phyloP scores from a whole-genome alignment of 306 rosid genomes.

The Prosopis cineraria region DNA sequence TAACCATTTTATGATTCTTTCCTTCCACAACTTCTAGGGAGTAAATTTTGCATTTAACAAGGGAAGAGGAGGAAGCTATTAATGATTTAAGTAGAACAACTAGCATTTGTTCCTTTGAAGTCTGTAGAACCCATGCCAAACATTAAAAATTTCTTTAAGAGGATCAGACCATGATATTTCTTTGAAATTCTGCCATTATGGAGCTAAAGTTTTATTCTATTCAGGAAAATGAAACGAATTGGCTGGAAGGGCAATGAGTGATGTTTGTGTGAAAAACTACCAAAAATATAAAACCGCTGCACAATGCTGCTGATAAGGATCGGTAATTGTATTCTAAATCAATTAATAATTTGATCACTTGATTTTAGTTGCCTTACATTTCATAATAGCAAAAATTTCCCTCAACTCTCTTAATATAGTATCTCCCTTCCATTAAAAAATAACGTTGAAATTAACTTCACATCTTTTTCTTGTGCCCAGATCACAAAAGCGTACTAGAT shows the following conservation, averaged over 20 bases:
- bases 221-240: slow-evolving; percentile 80
- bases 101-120: too few relatives aligned
- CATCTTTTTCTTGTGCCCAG: slow-evolving; percentile 64
- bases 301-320: slow-evolving; percentile 74
- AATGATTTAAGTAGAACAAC: slow-evolving; percentile 17
- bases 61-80: too few relatives aligned
- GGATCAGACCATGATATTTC: slow-evolving; percentile 11
- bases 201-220: too few relatives aligned
- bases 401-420: neutral
- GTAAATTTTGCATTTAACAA: neutral
- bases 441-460: slow-evolving; percentile 27
- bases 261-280: slow-evolving; percentile 94
- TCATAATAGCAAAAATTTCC: neutral
- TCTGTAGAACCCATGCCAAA: too few relatives aligned
- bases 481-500: slow-evolving; percentile 93
- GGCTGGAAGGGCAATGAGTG: slow-evolving; percentile 78
- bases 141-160: too few relatives aligned
- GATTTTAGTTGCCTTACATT: slow-evolving; percentile 21
- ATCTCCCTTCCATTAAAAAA: slow-evolving; percentile 1
- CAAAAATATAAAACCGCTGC: slow-evolving; percentile 77
- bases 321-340: slow-evolving; percentile 54
- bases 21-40: neutral
- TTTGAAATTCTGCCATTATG: slow-evolving; percentile 30
- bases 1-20: too few relatives aligned
- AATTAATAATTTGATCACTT: slow-evolving; percentile 30